Evolutionary conservation across 2,329 filamentous ascomycete genomes (phyloP).

Genomic region (Colletotrichum filicis): DNA sequence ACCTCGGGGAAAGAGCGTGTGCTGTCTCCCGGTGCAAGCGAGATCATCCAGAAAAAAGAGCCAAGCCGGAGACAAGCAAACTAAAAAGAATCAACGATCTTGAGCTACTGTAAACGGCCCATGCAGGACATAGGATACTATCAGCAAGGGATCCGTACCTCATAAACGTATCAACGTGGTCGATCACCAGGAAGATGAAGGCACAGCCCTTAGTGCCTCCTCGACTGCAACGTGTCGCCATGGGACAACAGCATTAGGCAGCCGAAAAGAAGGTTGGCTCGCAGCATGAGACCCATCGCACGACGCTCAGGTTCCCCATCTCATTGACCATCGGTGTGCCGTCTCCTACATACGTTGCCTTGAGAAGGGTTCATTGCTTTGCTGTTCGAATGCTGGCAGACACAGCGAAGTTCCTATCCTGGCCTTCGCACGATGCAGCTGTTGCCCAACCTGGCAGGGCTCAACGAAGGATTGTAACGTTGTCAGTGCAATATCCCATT

Average conservation of each 20-base stretch:
- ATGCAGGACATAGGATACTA: not conserved
- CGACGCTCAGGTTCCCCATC: not conserved
- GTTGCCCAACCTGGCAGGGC: constrained; percentile 8
- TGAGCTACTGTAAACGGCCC: too few relatives aligned
- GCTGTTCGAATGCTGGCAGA: not conserved
- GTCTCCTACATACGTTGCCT: not conserved
- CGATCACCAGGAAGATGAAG: not conserved
- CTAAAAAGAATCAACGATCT: too few relatives aligned
- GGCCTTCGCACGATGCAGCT: not conserved
- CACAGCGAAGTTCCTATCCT: not conserved
- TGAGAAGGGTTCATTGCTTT: not conserved
- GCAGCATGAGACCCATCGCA: not conserved
- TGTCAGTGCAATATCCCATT: not conserved
- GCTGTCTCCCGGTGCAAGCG: not conserved
- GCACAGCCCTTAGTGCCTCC: not conserved
- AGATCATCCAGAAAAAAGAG: not conserved
- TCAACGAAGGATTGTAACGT: not conserved
- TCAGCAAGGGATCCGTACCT: not conserved
- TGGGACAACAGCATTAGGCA: not conserved
- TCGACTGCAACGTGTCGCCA: not conserved
- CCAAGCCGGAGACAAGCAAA: not conserved
- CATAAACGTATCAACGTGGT: not conserved
- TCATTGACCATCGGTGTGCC: not conserved
- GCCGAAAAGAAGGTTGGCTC: not conserved
- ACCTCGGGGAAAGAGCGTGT: not conserved